phyloP scores from a whole-genome alignment of 202 grass and related monocot species.

The Eragrostis tef region DNA sequence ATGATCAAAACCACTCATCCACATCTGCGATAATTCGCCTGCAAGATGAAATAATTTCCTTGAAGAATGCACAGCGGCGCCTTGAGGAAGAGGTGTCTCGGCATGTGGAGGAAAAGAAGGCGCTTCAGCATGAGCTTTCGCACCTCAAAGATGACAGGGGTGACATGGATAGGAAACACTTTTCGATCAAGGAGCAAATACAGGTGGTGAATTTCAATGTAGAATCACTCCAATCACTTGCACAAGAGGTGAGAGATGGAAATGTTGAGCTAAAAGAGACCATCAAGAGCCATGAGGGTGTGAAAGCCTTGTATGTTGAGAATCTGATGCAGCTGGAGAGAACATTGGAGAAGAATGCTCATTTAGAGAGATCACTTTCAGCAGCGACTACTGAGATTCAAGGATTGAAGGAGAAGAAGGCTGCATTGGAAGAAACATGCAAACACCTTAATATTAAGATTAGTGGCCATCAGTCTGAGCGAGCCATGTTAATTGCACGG shows the following conservation, averaged over 20 bases:
- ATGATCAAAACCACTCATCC: conserved; percentile 73
- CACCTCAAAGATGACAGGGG: conserved; percentile 69
- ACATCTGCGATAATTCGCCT: conserved; percentile 68
- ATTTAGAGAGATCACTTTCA: conserved; percentile 68
- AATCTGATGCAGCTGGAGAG: conserved; percentile 76
- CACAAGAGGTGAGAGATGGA: conserved; percentile 69
- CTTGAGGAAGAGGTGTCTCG: conserved; percentile 75
- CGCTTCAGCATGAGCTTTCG: conserved; percentile 71
- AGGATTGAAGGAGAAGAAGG: conserved; percentile 59
- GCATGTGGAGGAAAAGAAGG: conserved; percentile 74
- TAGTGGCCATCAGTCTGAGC: conserved; percentile 60
- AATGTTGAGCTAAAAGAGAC: conserved; percentile 82
- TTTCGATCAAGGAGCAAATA: conserved; percentile 75
- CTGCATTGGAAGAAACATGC: conserved; percentile 73
- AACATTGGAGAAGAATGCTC: conserved; percentile 69
- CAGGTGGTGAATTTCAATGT: conserved; percentile 78
- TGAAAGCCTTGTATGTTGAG: conserved; percentile 63
- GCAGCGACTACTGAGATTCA: conserved; percentile 64
- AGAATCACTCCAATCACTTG: conserved; percentile 75
- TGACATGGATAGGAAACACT: conserved; percentile 69
- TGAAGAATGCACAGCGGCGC: conserved; percentile 65
- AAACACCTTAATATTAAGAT: conserved; percentile 64
- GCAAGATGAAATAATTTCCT: conserved; percentile 88
- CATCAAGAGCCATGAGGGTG: conserved; percentile 70
- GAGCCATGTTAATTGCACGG: conserved; percentile 59